Evolutionary conservation across 1,284 basidiomycete genomes (phyloP).

Genomic region (Puccinia sorghi): DNA sequence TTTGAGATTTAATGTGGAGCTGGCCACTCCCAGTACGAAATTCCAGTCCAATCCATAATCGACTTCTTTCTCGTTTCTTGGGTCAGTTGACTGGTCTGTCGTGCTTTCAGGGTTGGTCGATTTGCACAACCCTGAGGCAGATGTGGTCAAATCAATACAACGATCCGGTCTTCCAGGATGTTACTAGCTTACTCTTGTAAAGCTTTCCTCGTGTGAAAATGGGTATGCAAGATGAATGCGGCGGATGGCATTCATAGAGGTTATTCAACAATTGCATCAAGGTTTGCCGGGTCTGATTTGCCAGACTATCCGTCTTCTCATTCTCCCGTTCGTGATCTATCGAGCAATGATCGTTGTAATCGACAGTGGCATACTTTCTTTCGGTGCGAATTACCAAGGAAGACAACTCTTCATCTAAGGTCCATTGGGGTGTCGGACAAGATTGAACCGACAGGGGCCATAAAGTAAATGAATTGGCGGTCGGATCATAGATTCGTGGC

Average conservation of each 20-base stretch:
- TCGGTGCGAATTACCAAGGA: not conserved
- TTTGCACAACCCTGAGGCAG: not conserved
- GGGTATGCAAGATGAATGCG: conserved; percentile 16
- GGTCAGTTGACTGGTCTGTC: conserved; percentile 3
- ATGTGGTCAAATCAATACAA: not conserved
- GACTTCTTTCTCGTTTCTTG: not conserved
- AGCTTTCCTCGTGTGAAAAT: conserved; percentile 19
- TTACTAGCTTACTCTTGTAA: not conserved
- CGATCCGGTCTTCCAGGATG: not conserved
- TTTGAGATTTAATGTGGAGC: not conserved
- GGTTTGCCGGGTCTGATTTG: not conserved
- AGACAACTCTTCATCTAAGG: conserved; percentile 32
- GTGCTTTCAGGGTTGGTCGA: not conserved
- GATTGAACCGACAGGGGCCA: conserved; percentile 19
- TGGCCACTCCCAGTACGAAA: conserved; percentile 7
- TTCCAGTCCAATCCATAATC: conserved; percentile 24
- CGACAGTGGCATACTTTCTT: not conserved
- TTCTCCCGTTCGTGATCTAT: not conserved
- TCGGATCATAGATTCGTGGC: not conserved
- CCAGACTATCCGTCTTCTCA: not conserved
- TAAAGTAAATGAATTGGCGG: conserved; percentile 28
- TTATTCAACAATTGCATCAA: conserved; percentile 10
- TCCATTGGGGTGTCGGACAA: conserved; percentile 38
- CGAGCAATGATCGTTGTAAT: not conserved
- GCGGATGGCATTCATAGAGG: conserved; percentile 31